Conservation (phyloP, 2,329 filamentous ascomycete genomes). For the Ophiobolus disseminans region DNA sequence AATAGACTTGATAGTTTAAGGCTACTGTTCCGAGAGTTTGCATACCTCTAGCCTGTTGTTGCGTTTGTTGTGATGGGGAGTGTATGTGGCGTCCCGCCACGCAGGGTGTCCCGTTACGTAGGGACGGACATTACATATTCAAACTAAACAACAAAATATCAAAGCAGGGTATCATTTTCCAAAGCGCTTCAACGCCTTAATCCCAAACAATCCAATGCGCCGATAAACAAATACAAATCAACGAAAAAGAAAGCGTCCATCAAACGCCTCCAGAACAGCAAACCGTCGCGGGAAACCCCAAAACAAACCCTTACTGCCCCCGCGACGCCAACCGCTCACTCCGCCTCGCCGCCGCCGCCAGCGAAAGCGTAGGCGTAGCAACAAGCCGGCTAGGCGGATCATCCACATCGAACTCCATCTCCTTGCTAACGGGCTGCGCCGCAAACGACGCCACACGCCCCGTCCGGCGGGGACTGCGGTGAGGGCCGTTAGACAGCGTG, state of each 20-base stretch:
- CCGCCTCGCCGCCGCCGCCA: background rate
- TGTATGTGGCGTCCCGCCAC: too few species aligned
- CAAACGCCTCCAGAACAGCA: too few species aligned
- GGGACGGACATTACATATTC: background rate
- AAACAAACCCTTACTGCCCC: background rate
- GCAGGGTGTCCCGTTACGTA: too few species aligned
- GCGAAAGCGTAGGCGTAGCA: background rate
- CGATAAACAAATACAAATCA: background rate
- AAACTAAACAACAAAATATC: background rate
- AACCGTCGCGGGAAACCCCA: too few species aligned
- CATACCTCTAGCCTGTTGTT: too few species aligned
- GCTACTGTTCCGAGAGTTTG: too few species aligned
- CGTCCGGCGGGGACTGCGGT: background rate
- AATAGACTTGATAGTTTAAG: too few species aligned
- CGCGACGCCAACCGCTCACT: conserved; percentile 2
- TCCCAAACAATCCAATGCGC: background rate
- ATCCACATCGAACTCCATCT: conserved; percentile 17
- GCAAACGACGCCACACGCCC: conserved; percentile 19
- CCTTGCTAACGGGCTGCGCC: conserved; percentile 22
- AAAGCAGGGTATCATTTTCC: background rate
- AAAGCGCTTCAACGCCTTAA: background rate
- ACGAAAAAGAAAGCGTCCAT: too few species aligned
- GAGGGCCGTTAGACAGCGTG: conserved; percentile 11
- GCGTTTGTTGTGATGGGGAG: too few species aligned
- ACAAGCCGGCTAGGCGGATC: conserved; percentile 14